Evolutionary conservation across 495 filamentous ascomycete species (phyloP).

Genomic region (Clavariopsis aquatica): DNA sequence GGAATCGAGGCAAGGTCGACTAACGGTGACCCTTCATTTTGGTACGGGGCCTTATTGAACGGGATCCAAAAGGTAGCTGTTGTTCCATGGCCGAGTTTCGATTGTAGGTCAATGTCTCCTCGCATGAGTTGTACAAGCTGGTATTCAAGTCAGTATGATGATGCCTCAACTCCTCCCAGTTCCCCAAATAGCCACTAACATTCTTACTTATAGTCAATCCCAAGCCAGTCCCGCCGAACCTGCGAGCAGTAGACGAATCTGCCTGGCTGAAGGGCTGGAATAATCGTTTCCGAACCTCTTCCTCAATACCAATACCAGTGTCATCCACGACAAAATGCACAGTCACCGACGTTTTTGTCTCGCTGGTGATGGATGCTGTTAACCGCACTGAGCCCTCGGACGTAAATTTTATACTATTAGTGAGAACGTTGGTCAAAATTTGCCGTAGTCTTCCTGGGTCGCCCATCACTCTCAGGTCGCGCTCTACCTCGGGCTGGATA

Average conservation of each 20-base stretch:
- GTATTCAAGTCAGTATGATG: neutral
- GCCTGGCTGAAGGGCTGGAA: constrained; percentile 89
- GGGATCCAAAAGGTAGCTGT: constrained; percentile 62
- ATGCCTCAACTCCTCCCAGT: neutral
- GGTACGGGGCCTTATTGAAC: constrained; percentile 58
- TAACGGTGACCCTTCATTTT: constrained; percentile 44
- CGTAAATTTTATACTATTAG: constrained; percentile 89
- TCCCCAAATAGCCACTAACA: constrained; percentile 27
- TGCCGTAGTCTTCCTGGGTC: constrained; percentile 80
- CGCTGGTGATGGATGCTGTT: constrained; percentile 39
- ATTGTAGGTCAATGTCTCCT: constrained; percentile 67
- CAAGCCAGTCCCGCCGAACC: constrained; percentile 79
- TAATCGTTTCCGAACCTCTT: constrained; percentile 67
- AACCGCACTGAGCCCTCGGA: constrained; percentile 66
- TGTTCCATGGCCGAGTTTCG: constrained; percentile 49
- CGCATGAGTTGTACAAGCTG: constrained; percentile 78
- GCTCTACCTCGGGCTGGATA: constrained; percentile 34
- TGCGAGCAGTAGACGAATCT: constrained; percentile 72
- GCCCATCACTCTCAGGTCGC: constrained; percentile 57
- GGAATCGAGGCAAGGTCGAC: constrained; percentile 58
- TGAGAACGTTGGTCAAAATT: constrained; percentile 82
- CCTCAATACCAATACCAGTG: constrained; percentile 81
- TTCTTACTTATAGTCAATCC: constrained; percentile 81
- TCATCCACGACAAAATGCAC: constrained; percentile 69
- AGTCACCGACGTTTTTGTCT: constrained; percentile 46